Evolutionary conservation across 1,139 yeast species (phyloP).

Genomic region (Magnusiomyces magnusii): DNA sequence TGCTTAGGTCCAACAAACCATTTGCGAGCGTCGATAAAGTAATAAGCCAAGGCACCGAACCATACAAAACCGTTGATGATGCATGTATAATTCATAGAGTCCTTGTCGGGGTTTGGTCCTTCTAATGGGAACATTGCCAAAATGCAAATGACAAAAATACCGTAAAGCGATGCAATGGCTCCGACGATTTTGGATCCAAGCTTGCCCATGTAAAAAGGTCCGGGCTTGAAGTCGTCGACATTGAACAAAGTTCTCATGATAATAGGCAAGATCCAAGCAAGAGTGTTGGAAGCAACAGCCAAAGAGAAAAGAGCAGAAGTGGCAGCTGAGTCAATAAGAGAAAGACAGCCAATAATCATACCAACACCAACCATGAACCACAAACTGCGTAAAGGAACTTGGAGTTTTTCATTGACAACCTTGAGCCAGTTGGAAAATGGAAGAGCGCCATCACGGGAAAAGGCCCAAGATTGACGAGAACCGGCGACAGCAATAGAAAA

Average conservation of each 20-base stretch:
- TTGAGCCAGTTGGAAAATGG: constrained; percentile 52
- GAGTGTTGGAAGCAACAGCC: constrained; percentile 52
- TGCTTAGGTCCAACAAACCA: constrained; percentile 59
- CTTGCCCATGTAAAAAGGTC: constrained; percentile 55
- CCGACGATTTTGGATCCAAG: constrained; percentile 35
- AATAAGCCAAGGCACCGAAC: constrained; percentile 45
- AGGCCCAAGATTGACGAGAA: constrained; percentile 77
- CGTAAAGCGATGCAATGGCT: constrained; percentile 30
- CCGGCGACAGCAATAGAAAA: constrained; percentile 66
- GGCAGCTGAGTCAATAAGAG: constrained; percentile 53
- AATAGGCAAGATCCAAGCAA: constrained; percentile 55
- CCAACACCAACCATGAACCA: constrained; percentile 44
- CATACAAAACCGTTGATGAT: constrained; percentile 56
- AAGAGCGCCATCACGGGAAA: constrained; percentile 83
- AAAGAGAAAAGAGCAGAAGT: constrained; percentile 53
- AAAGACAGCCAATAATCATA: constrained; percentile 48
- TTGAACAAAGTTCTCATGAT: constrained; percentile 39
- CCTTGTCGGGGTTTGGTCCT: constrained; percentile 42
- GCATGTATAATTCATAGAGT: constrained; percentile 56
- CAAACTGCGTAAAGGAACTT: constrained; percentile 58
- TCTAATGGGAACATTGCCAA: constrained; percentile 51
- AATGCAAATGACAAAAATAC: constrained; percentile 50
- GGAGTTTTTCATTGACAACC: constrained; percentile 44
- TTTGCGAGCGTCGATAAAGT: constrained; percentile 47
- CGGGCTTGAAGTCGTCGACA: constrained; percentile 48